phyloP scores from a whole-genome alignment of 768 basidiomycete species.

The Panellus pusillus region DNA sequence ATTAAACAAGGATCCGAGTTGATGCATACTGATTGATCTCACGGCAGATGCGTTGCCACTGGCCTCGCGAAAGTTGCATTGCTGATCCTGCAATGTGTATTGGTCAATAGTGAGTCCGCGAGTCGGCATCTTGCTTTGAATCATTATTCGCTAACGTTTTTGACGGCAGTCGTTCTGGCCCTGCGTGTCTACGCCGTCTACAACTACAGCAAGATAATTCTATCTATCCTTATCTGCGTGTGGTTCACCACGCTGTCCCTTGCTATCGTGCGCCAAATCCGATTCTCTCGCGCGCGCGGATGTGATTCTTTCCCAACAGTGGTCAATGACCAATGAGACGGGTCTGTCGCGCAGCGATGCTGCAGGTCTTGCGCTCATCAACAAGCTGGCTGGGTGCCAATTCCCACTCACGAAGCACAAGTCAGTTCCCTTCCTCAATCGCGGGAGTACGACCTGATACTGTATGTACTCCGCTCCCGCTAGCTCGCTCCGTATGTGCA shows the following conservation, averaged over 20 bases:
- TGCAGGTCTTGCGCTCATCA: no score
- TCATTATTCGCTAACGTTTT: background rate
- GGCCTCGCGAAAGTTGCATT: background rate
- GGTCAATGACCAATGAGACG: background rate
- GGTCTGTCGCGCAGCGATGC: no score
- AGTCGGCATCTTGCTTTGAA: background rate
- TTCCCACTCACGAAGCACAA: background rate
- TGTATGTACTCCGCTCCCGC: no score
- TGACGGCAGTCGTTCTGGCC: slow-evolving; percentile 1
- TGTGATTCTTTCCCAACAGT: background rate
- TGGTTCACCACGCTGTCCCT: background rate
- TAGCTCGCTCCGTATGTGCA: no score
- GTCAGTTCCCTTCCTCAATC: background rate
- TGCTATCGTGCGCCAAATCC: background rate
- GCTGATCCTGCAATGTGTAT: background rate
- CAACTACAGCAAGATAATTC: slow-evolving; percentile 1
- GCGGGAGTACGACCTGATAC: no score
- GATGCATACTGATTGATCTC: no score
- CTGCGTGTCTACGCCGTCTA: slow-evolving; percentile 9
- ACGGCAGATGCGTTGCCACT: background rate
- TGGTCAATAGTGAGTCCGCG: background rate
- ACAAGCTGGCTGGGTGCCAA: background rate
- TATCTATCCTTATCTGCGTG: background rate
- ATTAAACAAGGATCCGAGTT: no score
- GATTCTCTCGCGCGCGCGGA: background rate